Percentiles rank a stretch among this genome's conserved stretches.
phyloP scores from a whole-genome alignment of 2,329 filamentous ascomycete genomes.

The Aspergillus glaucus region DNA sequence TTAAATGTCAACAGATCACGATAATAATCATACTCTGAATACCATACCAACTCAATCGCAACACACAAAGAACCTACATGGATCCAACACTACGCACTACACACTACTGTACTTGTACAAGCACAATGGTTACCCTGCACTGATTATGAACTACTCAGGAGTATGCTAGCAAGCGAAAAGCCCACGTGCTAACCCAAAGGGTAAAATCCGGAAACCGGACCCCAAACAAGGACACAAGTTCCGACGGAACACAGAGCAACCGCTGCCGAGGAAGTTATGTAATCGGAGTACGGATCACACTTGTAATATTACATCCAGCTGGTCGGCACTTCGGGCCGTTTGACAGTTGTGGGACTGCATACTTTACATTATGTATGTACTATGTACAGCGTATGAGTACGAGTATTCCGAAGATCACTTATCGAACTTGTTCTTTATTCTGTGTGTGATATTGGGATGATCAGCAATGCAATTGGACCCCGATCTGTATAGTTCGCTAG shows the following conservation, averaged over 20 bases:
- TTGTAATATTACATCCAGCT: conserved; percentile 5
- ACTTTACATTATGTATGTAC: not conserved
- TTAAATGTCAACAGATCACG: no score
- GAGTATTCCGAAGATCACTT: not conserved
- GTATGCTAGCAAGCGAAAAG: not conserved
- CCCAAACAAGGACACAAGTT: conserved; percentile 1
- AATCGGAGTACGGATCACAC: conserved; percentile 5
- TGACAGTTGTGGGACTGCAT: not conserved
- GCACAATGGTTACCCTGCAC: not conserved
- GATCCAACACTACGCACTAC: no score
- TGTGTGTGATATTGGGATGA: no score
- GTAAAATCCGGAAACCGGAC: no score
- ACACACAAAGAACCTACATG: no score
- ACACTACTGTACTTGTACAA: not conserved
- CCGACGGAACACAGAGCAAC: not conserved
- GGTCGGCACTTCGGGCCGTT: conserved; percentile 17
- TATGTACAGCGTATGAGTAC: not conserved
- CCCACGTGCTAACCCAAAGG: no score
- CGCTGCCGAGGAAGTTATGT: not conserved
- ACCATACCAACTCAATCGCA: no score
- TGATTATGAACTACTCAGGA: not conserved
- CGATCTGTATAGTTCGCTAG: not conserved
- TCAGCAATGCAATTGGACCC: no score
- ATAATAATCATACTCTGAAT: no score
- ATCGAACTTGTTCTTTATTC: no score